Evolutionary conservation across 495 filamentous ascomycete species (phyloP), one percentile per base, ranked within the genome.

Genomic region (Zalerion maritima): DNA sequence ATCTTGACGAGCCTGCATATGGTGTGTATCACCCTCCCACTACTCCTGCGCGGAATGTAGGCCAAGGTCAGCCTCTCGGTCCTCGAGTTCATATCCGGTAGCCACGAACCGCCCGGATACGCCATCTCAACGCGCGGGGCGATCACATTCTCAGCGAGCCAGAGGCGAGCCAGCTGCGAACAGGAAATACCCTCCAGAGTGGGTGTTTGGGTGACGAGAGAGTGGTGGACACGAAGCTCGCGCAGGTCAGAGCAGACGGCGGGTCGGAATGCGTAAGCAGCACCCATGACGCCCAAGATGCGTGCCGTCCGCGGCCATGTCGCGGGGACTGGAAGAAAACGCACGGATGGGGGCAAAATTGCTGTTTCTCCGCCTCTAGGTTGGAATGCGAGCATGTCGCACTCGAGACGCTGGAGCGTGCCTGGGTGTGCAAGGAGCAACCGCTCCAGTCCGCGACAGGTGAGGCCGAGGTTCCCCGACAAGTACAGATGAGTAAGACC

Each of bases 81-180:
- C 5, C 61, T 43, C 5, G 60, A 57, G 32, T 66, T 66, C 35
- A 57, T 61, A 21, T 61, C 54, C 1, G 61, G 61, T 6, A 40
- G 28, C 3, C 61, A 55, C 16, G 47, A 35, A n/a, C n/a, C n/a
- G 18, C 57, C 42, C 14, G 61, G 55, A 33, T 57, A 66, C 7
- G 47, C 42, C 5, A 51, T 33, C 9, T 50, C 46, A 6, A 53
- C 47, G 15, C 45, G 42, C 18, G 40, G 43, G 21, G 49, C 50
- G 20, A 64, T 27, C 10, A 36, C 32, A 3, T 37, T 49, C 32
- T 66, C 61, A 6, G 57, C 52, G 2, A 60, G 29, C 36, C 46
- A 57, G 21, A 41, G 22, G 14, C 38, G 38, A 4, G 34, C 35
- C 30, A 43, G 26, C 6, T 42, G 31, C 1, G 47, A 29, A 5